phyloP scores from a whole-genome alignment of 1,139 yeast genomes.

The Yamadazyma aaseri region DNA sequence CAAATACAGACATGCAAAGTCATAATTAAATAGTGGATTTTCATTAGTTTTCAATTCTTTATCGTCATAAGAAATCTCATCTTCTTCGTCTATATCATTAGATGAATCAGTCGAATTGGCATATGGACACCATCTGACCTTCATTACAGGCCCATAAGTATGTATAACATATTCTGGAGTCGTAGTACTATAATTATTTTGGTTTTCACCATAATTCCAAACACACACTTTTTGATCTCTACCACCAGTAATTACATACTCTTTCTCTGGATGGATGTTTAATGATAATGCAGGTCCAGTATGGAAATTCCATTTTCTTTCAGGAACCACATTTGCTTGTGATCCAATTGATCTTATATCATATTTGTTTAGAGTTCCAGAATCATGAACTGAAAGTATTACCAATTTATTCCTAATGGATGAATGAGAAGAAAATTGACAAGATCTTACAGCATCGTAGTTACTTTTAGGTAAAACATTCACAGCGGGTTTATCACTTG shows the following conservation, averaged over 20 bases:
- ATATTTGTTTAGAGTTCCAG: slow-evolving; percentile 83
- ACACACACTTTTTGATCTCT: slow-evolving; percentile 81
- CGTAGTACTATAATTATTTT: slow-evolving; percentile 11
- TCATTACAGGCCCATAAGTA: slow-evolving; percentile 75
- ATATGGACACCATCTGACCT: slow-evolving; percentile 64
- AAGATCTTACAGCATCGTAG: slow-evolving; percentile 63
- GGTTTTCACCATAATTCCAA: slow-evolving; percentile 57
- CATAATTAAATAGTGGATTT: slow-evolving; percentile 44
- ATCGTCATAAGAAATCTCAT: slow-evolving; percentile 6
- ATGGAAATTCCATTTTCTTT: slow-evolving; percentile 81
- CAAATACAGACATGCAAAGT: slow-evolving; percentile 74
- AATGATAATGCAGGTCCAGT: slow-evolving; percentile 87
- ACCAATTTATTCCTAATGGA: slow-evolving; percentile 30
- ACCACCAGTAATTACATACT: slow-evolving; percentile 88
- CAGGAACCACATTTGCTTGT: slow-evolving; percentile 35
- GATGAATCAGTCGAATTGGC: slow-evolving; percentile 13
- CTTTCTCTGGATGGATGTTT: slow-evolving; percentile 85
- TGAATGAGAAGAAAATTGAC: slow-evolving; percentile 58
- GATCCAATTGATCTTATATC: slow-evolving; percentile 54
- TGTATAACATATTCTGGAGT: slow-evolving; percentile 70
- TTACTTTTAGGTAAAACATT: slow-evolving; percentile 48
- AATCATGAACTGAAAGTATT: slow-evolving; percentile 73
- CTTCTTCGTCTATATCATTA: slow-evolving; percentile 8
- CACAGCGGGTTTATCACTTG: slow-evolving; percentile 42
- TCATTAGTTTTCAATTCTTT: not conserved